These are phyloP conservation scores for Trypanosoma congolense DNA, from an alignment of 208 protist genomes.

Conservation along the genomic window DNA sequence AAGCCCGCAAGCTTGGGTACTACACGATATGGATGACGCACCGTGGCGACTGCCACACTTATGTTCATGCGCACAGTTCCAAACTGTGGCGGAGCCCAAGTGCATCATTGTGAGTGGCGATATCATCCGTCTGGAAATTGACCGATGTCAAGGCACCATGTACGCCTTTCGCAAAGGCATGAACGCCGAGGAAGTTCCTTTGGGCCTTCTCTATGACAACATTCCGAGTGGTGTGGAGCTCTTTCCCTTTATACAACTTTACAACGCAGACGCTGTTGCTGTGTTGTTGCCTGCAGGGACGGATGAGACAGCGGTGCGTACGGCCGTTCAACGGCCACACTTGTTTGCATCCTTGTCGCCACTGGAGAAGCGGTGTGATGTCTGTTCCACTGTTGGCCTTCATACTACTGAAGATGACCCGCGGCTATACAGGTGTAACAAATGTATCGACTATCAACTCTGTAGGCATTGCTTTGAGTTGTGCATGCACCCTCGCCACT, in stretches of 20 bases:
- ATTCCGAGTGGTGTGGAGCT: constrained; percentile 51
- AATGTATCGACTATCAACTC: constrained; percentile 85
- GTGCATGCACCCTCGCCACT: constrained; percentile 80
- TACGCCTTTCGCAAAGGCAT: constrained; percentile 80
- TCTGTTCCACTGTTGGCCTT: constrained; percentile 51
- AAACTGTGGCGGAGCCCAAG: constrained; percentile 61
- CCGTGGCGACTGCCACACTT: constrained; percentile 82
- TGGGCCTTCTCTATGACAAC: constrained; percentile 84
- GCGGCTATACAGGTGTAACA: constrained; percentile 88
- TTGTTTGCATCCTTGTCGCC: constrained; percentile 47
- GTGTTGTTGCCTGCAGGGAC: constrained; percentile 69
- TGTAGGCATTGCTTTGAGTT: constrained; percentile 74
- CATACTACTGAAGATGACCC: constrained; percentile 37
- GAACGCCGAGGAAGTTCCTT: constrained; percentile 60
- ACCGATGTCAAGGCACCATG: constrained; percentile 71
- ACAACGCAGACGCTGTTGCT: constrained; percentile 86
- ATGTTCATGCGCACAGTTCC: constrained; percentile 44
- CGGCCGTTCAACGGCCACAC: constrained; percentile 67
- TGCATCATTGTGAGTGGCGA: constrained; percentile 89
- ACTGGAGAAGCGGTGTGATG: constrained; percentile 64
- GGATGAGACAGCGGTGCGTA: constrained; percentile 40
- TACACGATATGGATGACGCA: constrained; percentile 87
- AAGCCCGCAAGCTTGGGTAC: constrained; percentile 76
- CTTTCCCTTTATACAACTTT: constrained; percentile 85
- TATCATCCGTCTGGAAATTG: constrained; percentile 75